Conservation (phyloP, 805 yeast genomes). For the Schwanniomyces polymorphus region DNA sequence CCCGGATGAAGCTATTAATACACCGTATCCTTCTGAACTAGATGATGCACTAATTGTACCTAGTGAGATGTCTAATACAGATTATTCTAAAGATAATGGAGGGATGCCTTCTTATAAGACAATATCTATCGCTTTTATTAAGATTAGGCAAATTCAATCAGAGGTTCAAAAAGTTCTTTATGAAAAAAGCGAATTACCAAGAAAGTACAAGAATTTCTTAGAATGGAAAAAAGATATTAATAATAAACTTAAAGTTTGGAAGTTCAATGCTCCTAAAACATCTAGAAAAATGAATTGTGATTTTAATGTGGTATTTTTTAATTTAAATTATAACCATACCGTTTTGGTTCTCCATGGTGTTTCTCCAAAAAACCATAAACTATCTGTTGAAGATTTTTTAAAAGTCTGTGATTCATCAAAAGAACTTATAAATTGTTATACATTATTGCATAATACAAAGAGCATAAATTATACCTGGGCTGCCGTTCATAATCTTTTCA, state of each 20-base stretch:
- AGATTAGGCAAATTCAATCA: conserved; percentile 72
- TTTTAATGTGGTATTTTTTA: conserved; percentile 69
- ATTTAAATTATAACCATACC: conserved; percentile 76
- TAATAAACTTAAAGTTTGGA: conserved; percentile 63
- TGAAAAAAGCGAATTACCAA: conserved; percentile 70
- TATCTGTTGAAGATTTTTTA: conserved; percentile 53
- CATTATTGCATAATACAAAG: conserved; percentile 53
- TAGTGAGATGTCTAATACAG: conserved; percentile 26
- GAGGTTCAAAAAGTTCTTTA: conserved; percentile 72
- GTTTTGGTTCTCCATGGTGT: conserved; percentile 72
- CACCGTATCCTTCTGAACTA: conserved; percentile 67
- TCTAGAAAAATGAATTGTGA: conserved; percentile 66
- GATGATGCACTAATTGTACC: conserved; percentile 68
- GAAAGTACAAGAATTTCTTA: conserved; percentile 50
- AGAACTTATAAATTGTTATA: conserved; percentile 64
- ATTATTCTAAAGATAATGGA: conserved; percentile 39
- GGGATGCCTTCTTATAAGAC: conserved; percentile 61
- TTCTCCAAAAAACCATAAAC: conserved; percentile 64
- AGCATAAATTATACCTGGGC: conserved; percentile 88
- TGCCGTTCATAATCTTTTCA: conserved; percentile 82
- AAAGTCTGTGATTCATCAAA: conserved; percentile 63
- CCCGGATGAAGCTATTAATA: conserved; percentile 75
- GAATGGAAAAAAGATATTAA: conserved; percentile 65
- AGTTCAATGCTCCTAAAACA: conserved; percentile 52
- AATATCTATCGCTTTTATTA: conserved; percentile 66